A percentile compares a stretch with the other conserved stretches of the same genome.
Conservation (phyloP, 371 early-diverging fungal genomes). For the Coemansia sp. region DNA sequence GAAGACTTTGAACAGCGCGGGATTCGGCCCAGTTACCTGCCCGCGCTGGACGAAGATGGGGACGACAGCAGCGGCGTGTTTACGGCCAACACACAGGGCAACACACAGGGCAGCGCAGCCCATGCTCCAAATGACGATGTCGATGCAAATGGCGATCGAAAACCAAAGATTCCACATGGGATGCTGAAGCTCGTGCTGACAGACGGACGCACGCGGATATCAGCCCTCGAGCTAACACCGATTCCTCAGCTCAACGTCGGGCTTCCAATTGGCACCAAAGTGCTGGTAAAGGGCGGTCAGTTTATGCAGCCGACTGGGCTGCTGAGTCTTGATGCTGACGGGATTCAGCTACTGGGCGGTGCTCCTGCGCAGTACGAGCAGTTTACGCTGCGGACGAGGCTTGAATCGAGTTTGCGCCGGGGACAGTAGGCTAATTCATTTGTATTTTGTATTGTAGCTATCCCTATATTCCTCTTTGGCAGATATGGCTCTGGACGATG, state of each 20-base stretch:
- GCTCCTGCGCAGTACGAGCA: slow-evolving; percentile 34
- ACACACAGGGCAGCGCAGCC: slow-evolving; percentile 11
- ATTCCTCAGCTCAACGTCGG: slow-evolving; percentile 34
- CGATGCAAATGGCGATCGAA: slow-evolving; percentile 10
- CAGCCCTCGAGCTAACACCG: slow-evolving; percentile 31
- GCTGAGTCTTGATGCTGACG: slow-evolving; percentile 8
- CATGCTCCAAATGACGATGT: neutral
- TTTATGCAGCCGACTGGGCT: slow-evolving; percentile 25
- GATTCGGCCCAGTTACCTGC: slow-evolving; percentile 40
- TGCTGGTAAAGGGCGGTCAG: slow-evolving; percentile 27
- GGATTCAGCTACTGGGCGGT: slow-evolving; percentile 32
- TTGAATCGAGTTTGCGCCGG: slow-evolving; percentile 1
- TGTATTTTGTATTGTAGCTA: neutral
- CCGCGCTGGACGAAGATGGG: slow-evolving; percentile 18
- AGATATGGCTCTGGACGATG: too few species aligned
- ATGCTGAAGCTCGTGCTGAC: slow-evolving; percentile 47
- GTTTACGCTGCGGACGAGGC: slow-evolving; percentile 25
- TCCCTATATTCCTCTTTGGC: neutral
- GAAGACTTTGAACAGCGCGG: slow-evolving; percentile 48
- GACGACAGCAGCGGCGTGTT: slow-evolving; percentile 20
- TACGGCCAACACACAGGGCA: slow-evolving; percentile 23
- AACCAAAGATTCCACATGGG: slow-evolving; percentile 34
- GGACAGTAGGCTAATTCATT: neutral
- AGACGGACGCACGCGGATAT: slow-evolving; percentile 25
- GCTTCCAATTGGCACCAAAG: slow-evolving; percentile 46